These are phyloP conservation scores for Paecilomyces dactylethromorphus DNA, from an alignment of 2,329 filamentous ascomycete genomes.

Conservation along the genomic window DNA sequence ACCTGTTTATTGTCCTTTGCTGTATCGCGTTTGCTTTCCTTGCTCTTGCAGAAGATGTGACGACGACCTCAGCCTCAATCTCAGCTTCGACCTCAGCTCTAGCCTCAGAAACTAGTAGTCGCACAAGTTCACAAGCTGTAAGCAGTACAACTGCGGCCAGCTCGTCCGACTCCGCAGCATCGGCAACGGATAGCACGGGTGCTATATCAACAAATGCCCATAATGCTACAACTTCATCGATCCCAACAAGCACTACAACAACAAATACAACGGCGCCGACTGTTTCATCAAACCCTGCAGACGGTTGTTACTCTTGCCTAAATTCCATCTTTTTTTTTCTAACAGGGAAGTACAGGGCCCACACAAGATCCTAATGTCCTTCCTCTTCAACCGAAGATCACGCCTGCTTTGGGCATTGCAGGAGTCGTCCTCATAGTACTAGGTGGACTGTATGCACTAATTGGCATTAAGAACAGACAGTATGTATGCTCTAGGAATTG, in stretches of 20 bases:
- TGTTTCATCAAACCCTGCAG: background rate
- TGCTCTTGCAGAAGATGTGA: background rate
- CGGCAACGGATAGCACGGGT: background rate
- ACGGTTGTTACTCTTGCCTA: background rate
- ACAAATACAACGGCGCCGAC: background rate
- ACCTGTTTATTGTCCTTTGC: background rate
- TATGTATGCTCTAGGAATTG: constrained; percentile 13
- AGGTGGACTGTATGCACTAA: constrained; percentile 63
- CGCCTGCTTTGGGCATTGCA: constrained; percentile 72
- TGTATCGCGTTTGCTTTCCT: background rate
- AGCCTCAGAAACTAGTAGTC: background rate
- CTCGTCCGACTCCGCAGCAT: background rate
- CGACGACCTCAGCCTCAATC: background rate
- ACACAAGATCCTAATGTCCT: constrained; percentile 37
- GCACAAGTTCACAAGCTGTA: background rate
- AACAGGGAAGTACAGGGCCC: constrained; percentile 11
- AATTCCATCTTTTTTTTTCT: background rate
- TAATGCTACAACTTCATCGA: background rate
- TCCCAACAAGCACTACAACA: background rate
- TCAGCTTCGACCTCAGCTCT: background rate
- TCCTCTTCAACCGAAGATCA: constrained; percentile 67
- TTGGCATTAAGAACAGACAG: constrained; percentile 77
- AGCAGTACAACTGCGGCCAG: background rate
- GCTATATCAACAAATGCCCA: background rate
- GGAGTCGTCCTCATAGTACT: constrained; percentile 69